Conservation (phyloP, 2,329 filamentous ascomycete species). For the Colletotrichum kahawae region DNA sequence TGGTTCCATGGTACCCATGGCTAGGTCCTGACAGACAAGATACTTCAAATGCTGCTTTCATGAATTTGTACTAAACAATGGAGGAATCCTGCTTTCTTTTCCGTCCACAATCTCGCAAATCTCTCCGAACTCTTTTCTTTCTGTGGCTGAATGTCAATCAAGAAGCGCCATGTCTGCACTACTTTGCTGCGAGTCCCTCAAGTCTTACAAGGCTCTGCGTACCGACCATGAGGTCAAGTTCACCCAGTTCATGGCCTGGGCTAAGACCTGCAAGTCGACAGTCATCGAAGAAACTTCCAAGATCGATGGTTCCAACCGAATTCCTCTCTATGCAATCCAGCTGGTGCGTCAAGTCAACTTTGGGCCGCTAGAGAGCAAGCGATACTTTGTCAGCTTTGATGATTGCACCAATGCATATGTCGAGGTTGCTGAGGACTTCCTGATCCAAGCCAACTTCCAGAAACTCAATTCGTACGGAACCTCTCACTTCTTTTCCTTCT, state of each 20-base stretch:
- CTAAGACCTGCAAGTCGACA: conserved; percentile 25
- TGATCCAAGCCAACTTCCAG: conserved; percentile 47
- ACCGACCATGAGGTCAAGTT: conserved; percentile 32
- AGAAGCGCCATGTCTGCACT: conserved; percentile 19
- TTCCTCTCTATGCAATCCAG: conserved; percentile 38
- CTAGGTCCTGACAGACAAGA: background rate
- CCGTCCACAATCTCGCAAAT: background rate
- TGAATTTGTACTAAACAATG: background rate
- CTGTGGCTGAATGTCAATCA: background rate
- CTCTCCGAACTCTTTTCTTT: background rate
- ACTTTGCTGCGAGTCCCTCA: conserved; percentile 29
- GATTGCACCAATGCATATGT: conserved; percentile 27
- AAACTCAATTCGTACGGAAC: conserved; percentile 47
- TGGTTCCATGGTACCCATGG: background rate
- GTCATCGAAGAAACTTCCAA: background rate
- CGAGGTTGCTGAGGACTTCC: conserved; percentile 39
- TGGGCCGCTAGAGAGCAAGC: conserved; percentile 45
- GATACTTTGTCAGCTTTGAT: conserved; percentile 41
- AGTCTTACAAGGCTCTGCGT: conserved; percentile 27
- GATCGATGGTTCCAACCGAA: background rate
- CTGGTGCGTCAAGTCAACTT: conserved; percentile 50
- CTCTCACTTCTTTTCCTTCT: background rate
- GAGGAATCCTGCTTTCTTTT: background rate
- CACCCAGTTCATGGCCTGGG: conserved; percentile 34
- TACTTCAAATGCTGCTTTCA: background rate